Percentiles rank a stretch among this genome's conserved stretches.
Evolutionary conservation across 2,329 filamentous ascomycete genomes (phyloP).

Genomic region (Helminthosporium solani): DNA sequence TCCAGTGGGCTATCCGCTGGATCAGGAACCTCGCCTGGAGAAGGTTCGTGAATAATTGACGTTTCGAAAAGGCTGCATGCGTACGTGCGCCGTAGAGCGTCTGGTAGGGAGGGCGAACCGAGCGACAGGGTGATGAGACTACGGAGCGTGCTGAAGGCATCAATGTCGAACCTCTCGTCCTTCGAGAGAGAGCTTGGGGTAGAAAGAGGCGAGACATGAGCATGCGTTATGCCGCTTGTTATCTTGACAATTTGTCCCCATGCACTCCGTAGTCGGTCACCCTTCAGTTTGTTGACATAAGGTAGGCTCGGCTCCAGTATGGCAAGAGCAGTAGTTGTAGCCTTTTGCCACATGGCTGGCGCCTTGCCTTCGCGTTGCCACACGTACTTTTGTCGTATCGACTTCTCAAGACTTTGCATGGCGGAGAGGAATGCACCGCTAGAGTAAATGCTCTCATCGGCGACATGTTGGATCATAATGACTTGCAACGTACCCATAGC

Average conservation of each 20-base stretch:
- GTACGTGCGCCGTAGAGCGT: slow-evolving; percentile 68
- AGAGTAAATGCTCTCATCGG: slow-evolving; percentile 66
- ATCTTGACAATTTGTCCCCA: slow-evolving; percentile 59
- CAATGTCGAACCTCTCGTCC: slow-evolving; percentile 82
- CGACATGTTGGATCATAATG: slow-evolving; percentile 60
- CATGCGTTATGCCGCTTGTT: slow-evolving; percentile 41
- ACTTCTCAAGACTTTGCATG: slow-evolving; percentile 65
- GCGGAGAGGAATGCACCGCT: slow-evolving; percentile 66
- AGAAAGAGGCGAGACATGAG: slow-evolving; percentile 41
- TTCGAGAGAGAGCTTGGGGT: slow-evolving; percentile 35
- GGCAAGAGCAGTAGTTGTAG: slow-evolving; percentile 68
- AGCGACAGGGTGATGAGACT: slow-evolving; percentile 73
- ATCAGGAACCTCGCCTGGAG: slow-evolving; percentile 60
- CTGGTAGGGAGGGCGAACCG: slow-evolving; percentile 64
- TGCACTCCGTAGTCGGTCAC: slow-evolving; percentile 52
- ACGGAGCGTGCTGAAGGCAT: slow-evolving; percentile 68
- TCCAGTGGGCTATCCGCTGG: slow-evolving; percentile 55
- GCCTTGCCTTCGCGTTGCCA: slow-evolving; percentile 72
- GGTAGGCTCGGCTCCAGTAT: slow-evolving; percentile 68
- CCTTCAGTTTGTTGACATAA: slow-evolving; percentile 32
- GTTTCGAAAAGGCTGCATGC: slow-evolving; percentile 75
- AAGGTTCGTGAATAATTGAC: slow-evolving; percentile 75
- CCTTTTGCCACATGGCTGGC: slow-evolving; percentile 74
- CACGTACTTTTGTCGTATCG: slow-evolving; percentile 77
- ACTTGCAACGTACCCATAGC: slow-evolving; percentile 70